Percentiles rank a stretch among this genome's conserved stretches.
phyloP scores from a whole-genome alignment of 2,329 filamentous ascomycete species.

The Fusarium brevicatenulatum region DNA sequence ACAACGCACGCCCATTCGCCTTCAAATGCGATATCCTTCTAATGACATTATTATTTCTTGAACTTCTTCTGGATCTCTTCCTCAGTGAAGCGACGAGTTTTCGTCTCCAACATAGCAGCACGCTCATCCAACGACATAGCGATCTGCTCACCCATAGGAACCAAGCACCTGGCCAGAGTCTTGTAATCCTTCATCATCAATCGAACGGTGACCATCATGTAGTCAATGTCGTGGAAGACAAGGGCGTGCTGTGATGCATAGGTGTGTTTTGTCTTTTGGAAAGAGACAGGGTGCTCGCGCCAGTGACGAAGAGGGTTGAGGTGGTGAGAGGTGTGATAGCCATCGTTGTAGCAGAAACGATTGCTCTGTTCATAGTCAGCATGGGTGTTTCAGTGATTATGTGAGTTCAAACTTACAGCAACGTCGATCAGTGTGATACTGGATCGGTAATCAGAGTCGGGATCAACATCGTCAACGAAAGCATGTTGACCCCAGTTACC shows the following conservation, averaged over 20 bases:
- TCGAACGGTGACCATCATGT: slow-evolving; percentile 77
- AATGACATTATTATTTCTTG: neutral
- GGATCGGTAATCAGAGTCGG: slow-evolving; percentile 80
- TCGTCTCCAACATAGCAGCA: slow-evolving; percentile 34
- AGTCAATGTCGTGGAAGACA: slow-evolving; percentile 85
- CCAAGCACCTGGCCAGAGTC: slow-evolving; percentile 73
- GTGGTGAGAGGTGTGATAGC: slow-evolving; percentile 84
- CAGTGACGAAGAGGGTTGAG: slow-evolving; percentile 82
- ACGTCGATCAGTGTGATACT: slow-evolving; percentile 85
- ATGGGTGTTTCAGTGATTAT: neutral
- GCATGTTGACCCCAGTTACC: slow-evolving; percentile 89
- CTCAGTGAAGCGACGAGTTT: slow-evolving; percentile 40
- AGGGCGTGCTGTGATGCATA: slow-evolving; percentile 76
- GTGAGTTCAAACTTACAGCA: slow-evolving; percentile 62
- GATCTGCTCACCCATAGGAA: slow-evolving; percentile 79
- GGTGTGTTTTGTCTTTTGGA: slow-evolving; percentile 73
- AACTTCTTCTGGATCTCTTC: slow-evolving; percentile 41
- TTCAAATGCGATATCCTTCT: neutral
- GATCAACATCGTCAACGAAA: slow-evolving; percentile 78
- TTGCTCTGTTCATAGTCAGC: slow-evolving; percentile 67
- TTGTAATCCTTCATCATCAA: slow-evolving; percentile 77
- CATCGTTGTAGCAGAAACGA: slow-evolving; percentile 84
- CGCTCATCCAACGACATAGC: slow-evolving; percentile 65
- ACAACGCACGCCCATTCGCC: neutral
- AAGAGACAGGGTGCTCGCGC: slow-evolving; percentile 81